These are phyloP conservation scores for Hypoxylon cercidicola DNA, from an alignment of 495 filamentous ascomycete species.

Conservation along the genomic window DNA sequence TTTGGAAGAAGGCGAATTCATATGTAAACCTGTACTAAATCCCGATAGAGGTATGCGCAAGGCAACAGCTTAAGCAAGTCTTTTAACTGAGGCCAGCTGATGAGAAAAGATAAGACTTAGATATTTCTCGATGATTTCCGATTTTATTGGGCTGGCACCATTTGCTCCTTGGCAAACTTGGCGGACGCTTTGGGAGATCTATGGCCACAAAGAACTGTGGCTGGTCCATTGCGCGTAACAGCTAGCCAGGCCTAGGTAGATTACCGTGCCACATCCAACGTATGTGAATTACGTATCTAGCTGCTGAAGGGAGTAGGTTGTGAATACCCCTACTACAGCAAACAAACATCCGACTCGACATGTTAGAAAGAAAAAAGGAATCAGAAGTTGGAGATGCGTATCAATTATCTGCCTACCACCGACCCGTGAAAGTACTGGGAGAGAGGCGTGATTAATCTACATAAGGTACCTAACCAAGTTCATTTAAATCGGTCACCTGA, in stretches of 20 bases:
- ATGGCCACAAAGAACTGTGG: conserved; percentile 1
- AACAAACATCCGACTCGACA: neutral
- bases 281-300: neutral
- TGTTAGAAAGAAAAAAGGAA: neutral
- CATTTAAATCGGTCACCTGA: conserved; percentile 3
- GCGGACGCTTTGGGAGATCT: neutral
- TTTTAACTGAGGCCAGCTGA: neutral
- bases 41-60: no score
- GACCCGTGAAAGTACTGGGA: no score
- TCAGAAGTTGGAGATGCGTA: no score
- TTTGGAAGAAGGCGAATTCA: no score
- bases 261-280: conserved; percentile 3
- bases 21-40: no score
- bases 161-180: conserved; percentile 7
- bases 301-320: no score
- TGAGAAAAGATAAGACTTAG: neutral
- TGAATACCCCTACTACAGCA: neutral
- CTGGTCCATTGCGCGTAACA: conserved; percentile 3
- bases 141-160: conserved; percentile 5
- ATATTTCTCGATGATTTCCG: neutral
- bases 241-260: neutral
- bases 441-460: no score
- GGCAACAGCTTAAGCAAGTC: neutral
- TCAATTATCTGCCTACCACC: no score
- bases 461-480: no score